phyloP scores from a whole-genome alignment of 2,329 filamentous ascomycete species.

The Ceratocystis harringtonii region DNA sequence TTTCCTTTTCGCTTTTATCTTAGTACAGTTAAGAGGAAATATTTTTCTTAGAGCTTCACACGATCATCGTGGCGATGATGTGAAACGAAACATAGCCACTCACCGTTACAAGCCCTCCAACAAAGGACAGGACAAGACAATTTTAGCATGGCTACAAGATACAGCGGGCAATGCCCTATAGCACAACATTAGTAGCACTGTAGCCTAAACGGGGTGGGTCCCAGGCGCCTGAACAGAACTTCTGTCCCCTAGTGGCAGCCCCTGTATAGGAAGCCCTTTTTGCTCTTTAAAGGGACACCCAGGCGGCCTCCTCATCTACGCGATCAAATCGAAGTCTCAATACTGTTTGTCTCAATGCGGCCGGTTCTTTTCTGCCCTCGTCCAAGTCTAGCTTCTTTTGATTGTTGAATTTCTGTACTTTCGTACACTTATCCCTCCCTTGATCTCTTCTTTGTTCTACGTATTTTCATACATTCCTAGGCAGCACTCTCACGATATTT shows the following conservation, averaged over 20 bases:
- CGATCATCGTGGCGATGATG: not conserved
- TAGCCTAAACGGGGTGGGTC: not conserved
- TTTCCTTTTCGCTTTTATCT: constrained; percentile 3
- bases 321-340: not conserved
- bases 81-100: not conserved
- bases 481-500: not conserved
- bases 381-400: not conserved
- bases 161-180: not conserved
- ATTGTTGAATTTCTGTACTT: not conserved
- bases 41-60: not conserved
- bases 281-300: not conserved
- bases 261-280: not conserved
- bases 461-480: not conserved
- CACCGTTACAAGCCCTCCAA: not conserved
- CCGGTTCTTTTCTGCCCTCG: not conserved
- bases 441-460: not conserved
- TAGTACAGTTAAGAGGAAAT: not conserved
- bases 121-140: not conserved
- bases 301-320: not conserved
- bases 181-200: not conserved
- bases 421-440: not conserved
- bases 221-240: not conserved
- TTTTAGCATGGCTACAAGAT: not conserved
- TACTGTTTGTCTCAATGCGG: not conserved
- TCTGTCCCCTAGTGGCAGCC: not conserved